Evolutionary conservation across 345 rosid species (phyloP).

Genomic region (Dovyalis caffra): DNA sequence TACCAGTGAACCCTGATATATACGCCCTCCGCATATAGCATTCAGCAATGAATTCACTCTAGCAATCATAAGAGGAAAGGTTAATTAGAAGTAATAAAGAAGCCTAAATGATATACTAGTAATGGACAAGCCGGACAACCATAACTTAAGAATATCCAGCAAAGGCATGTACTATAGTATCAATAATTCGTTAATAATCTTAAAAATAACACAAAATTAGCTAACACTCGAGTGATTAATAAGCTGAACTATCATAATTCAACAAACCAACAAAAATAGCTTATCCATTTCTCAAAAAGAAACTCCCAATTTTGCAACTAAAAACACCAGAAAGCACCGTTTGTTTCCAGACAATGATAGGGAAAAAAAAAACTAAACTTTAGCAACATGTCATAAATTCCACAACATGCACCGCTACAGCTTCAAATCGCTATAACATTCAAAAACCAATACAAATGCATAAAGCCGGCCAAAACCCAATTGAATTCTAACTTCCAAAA

Average conservation of each 20-base stretch:
- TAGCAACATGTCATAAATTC: background rate
- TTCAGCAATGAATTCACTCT: slow-evolving; percentile 99
- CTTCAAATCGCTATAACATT: background rate
- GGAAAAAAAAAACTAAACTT: background rate
- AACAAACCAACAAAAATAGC: no score
- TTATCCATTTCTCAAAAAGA: no score
- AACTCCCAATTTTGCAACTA: no score
- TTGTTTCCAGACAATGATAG: no score
- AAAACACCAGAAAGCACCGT: no score
- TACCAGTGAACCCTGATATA: slow-evolving; percentile 86
- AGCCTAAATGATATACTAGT: background rate
- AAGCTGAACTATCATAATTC: no score
- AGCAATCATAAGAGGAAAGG: slow-evolving; percentile 13
- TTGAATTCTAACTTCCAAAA: background rate
- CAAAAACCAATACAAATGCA: background rate
- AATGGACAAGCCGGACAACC: no score
- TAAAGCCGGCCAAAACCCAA: slow-evolving; percentile 3
- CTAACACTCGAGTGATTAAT: no score
- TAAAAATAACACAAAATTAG: no score
- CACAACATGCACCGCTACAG: background rate
- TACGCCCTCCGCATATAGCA: slow-evolving; percentile 81
- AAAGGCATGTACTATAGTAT: no score
- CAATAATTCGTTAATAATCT: no score
- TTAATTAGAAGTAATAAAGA: slow-evolving; percentile 7
- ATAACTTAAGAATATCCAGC: no score